Conservation (phyloP, 805 yeast genomes). For the Candida schatavii region DNA sequence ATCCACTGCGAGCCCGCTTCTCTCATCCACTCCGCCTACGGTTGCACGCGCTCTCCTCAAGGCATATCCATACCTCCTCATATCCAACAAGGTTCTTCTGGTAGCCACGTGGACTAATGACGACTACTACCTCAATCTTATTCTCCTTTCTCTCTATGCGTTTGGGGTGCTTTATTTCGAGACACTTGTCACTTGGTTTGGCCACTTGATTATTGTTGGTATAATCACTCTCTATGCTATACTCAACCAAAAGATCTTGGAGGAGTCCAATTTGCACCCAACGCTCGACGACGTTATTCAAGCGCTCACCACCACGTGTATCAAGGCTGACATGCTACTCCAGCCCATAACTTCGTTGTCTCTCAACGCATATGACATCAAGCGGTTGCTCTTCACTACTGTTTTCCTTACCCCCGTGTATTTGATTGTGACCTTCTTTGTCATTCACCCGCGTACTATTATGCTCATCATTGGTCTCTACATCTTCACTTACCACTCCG, state of each 20-base stretch:
- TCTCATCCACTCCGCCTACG: constrained; percentile 87
- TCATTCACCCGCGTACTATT: constrained; percentile 69
- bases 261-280: constrained; percentile 63
- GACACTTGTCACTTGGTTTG: constrained; percentile 70
- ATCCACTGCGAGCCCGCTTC: constrained; percentile 48
- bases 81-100: constrained; percentile 66
- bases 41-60: constrained; percentile 79
- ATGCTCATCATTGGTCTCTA: constrained; percentile 58
- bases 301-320: constrained; percentile 68
- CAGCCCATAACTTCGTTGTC: constrained; percentile 75
- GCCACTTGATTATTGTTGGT: constrained; percentile 71
- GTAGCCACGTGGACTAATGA: constrained; percentile 90
- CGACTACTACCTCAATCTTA: constrained; percentile 71
- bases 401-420: constrained; percentile 84
- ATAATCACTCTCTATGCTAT: constrained; percentile 58
- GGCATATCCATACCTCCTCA: constrained; percentile 80
- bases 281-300: constrained; percentile 85
- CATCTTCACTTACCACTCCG: constrained; percentile 79
- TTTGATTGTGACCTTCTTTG: constrained; percentile 61
- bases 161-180: constrained; percentile 75
- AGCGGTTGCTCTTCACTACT: constrained; percentile 78
- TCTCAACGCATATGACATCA: constrained; percentile 75
- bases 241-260: constrained; percentile 53
- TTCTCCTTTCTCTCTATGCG: constrained; percentile 54
- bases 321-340: constrained; percentile 72